phyloP scores from a whole-genome alignment of 2,329 filamentous ascomycete genomes.

The Colletotrichum sp. region DNA sequence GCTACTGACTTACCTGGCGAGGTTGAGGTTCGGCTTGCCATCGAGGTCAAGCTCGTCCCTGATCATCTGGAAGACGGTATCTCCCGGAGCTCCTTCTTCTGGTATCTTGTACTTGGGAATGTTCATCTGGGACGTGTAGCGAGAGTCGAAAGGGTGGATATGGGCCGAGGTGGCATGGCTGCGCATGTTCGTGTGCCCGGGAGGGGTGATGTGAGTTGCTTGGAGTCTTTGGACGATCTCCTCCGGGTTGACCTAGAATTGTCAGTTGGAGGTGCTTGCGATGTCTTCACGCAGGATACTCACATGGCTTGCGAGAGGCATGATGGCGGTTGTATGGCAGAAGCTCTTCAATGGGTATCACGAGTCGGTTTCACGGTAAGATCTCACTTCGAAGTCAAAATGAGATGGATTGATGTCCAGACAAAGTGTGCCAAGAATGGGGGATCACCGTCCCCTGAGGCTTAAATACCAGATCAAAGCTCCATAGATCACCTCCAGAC shows the following conservation, averaged over 20 bases:
- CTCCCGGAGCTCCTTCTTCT: conserved; percentile 60
- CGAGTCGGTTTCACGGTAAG: background rate
- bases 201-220: conserved; percentile 42
- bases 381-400: background rate
- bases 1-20: conserved; percentile 52
- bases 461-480: conserved; percentile 7
- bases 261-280: background rate
- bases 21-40: conserved; percentile 70
- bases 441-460: background rate
- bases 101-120: conserved; percentile 65
- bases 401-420: background rate
- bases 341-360: background rate
- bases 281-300: background rate
- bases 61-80: conserved; percentile 69
- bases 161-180: conserved; percentile 50
- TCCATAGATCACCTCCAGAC: background rate
- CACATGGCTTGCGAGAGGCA: conserved; percentile 22
- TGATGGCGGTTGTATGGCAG: background rate
- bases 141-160: conserved; percentile 61
- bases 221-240: conserved; percentile 59
- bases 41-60: conserved; percentile 69
- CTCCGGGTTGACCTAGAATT: conserved; percentile 51
- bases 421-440: background rate
- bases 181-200: conserved; percentile 36
- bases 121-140: conserved; percentile 58